A percentile compares a stretch with the other conserved stretches of the same genome.
Conservation (phyloP, 108 stramenopile species). For the Conticribra guillardii region DNA sequence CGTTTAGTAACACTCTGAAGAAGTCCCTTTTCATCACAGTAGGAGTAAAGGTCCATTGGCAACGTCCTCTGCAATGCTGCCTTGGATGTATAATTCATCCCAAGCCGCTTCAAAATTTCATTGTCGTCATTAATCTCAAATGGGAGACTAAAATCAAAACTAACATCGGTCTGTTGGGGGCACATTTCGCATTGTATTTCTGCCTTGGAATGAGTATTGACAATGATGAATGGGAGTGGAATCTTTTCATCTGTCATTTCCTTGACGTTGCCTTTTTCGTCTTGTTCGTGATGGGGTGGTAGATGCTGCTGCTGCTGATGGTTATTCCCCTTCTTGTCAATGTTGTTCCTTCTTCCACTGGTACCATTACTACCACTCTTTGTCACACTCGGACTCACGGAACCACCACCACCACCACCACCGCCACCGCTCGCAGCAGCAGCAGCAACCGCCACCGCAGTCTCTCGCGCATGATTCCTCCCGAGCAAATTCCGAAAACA, state of each 20-base stretch:
- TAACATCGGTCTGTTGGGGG: conserved; percentile 82
- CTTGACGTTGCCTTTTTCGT: not conserved
- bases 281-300: not conserved
- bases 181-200: conserved; percentile 95
- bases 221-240: conserved; percentile 92
- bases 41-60: not conserved
- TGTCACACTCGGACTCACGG: too few species aligned
- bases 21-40: not conserved
- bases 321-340: not conserved
- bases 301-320: too few species aligned
- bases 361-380: too few species aligned
- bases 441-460: conserved; percentile 4
- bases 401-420: too few species aligned
- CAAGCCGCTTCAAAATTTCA: conserved; percentile 90
- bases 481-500: conserved; percentile 83
- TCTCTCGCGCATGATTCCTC: conserved; percentile 62
- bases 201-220: conserved; percentile 79
- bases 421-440: too few species aligned
- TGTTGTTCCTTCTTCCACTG: too few species aligned
- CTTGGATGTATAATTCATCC: conserved; percentile 35
- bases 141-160: conserved; percentile 88
- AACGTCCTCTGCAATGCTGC: not conserved
- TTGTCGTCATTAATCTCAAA: conserved; percentile 97
- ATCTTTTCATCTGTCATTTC: conserved; percentile 60
- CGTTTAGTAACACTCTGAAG: not conserved